Base-by-base conservation (phyloP, 805 yeast species). In the Wickerhamiella australiensis region DNA sequence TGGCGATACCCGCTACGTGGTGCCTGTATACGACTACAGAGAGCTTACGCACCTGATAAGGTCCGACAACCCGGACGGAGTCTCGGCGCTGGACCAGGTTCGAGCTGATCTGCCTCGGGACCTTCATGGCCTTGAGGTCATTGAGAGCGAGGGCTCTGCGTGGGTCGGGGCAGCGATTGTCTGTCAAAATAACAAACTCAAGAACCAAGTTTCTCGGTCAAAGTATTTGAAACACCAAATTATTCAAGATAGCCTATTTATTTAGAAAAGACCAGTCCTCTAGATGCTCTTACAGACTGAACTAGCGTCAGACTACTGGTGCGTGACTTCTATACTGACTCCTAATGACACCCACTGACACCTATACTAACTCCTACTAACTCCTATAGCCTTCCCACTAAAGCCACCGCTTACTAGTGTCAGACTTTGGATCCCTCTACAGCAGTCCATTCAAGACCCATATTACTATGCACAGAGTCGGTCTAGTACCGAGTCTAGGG, bases 21-120 rank as follows among this genome's bases (percentile, higher is more conserved):
- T 58, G 4, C 62, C 62, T 0, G 59, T 57, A 3, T 58, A 48
- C 38, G 60, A 59, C 37, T 49, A 21, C 29, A 46, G 57, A 7
- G 62, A 59, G 29, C 49, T 59, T 20, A 53, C 61, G 18, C 25
- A 38, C 12, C 25, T 37, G 13, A 44, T 44, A 8, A n/a, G 35
- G 12, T 38, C 48, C 23, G 36, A 46, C 15, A 21, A 20, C 7
- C 42, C 27, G 15, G 47, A 36, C 23, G 41, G 21, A 9, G 42
- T 26, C 17, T 29, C 5, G 9, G 40, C 43, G 18, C 23, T 36
- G 33, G 22, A 22, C 20, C n/a, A 15, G 29, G 44, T 49, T 5
- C 18, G 20, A 31, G 18, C 21, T 15, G 8, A 9, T 9, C 22
- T 49, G 25, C 43, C 47, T 3, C 20, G 38, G 20, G 51, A 49